Evolutionary conservation across 2,329 filamentous ascomycete species (phyloP).

Genomic region (Coleophoma crateriformis): DNA sequence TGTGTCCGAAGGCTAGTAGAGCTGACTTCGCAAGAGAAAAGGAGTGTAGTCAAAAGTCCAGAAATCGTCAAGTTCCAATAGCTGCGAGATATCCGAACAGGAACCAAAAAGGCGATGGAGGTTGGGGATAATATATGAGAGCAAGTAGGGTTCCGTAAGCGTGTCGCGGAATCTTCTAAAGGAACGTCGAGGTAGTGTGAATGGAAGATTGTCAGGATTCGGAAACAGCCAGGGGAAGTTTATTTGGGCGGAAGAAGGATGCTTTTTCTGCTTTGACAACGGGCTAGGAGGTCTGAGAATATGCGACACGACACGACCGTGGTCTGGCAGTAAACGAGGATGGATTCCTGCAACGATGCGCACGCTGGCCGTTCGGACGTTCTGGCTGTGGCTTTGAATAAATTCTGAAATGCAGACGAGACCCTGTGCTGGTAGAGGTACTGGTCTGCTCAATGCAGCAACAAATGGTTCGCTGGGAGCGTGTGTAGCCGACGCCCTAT

Average conservation of each 20-base stretch:
- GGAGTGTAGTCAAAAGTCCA: slow-evolving; percentile 1
- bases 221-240: slow-evolving; percentile 5
- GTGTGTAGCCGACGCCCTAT: background rate
- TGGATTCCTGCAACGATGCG: slow-evolving; percentile 21
- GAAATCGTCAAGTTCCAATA: slow-evolving; percentile 1
- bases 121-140: background rate
- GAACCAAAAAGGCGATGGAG: background rate
- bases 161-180: slow-evolving; percentile 6
- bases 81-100: background rate
- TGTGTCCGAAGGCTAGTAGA: slow-evolving; percentile 10
- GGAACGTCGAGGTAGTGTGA: background rate
- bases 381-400: no score
- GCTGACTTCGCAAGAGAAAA: slow-evolving; percentile 5
- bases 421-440: background rate
- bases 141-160: background rate
- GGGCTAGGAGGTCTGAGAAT: slow-evolving; percentile 13
- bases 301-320: slow-evolving; percentile 10
- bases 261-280: slow-evolving; percentile 20
- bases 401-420: slow-evolving; percentile 15
- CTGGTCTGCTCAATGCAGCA: background rate
- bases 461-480: background rate
- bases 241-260: slow-evolving; percentile 7
- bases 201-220: background rate
- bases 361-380: slow-evolving; percentile 10
- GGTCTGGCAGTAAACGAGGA: background rate